Evolutionary conservation across 768 basidiomycete species (phyloP).

Genomic region (Aureoboletus auriporus): DNA sequence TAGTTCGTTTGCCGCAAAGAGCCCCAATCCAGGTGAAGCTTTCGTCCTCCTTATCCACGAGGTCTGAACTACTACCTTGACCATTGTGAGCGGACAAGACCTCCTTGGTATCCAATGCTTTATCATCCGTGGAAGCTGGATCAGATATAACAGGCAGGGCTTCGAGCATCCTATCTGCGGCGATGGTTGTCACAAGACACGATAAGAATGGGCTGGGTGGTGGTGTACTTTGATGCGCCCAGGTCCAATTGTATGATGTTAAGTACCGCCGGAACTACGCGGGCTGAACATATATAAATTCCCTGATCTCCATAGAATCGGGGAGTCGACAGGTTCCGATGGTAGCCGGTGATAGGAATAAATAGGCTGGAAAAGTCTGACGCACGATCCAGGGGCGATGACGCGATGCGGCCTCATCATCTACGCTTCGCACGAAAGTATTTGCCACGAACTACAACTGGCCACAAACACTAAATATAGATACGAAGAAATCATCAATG

Average conservation of each 20-base stretch:
- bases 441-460: not conserved
- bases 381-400: not conserved
- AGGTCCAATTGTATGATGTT: not conserved
- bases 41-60: conserved; percentile 7
- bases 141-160: not conserved
- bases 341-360: too few species aligned
- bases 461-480: not conserved
- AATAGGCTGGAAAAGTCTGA: not conserved
- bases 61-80: not conserved
- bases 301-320: not conserved
- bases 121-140: not conserved
- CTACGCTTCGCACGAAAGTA: not conserved
- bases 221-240: too few species aligned
- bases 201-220: not conserved
- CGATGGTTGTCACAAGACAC: not conserved
- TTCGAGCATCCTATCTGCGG: not conserved
- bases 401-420: not conserved
- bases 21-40: conserved; percentile 1
- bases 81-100: not conserved
- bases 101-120: not conserved
- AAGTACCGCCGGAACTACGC: not conserved
- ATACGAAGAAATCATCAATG: too few species aligned
- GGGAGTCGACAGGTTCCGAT: too few species aligned
- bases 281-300: not conserved
- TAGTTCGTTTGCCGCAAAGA: conserved; percentile 5